These are phyloP conservation scores for Boletus sp. DNA, from an alignment of 768 basidiomycete species.

Conservation along the genomic window DNA sequence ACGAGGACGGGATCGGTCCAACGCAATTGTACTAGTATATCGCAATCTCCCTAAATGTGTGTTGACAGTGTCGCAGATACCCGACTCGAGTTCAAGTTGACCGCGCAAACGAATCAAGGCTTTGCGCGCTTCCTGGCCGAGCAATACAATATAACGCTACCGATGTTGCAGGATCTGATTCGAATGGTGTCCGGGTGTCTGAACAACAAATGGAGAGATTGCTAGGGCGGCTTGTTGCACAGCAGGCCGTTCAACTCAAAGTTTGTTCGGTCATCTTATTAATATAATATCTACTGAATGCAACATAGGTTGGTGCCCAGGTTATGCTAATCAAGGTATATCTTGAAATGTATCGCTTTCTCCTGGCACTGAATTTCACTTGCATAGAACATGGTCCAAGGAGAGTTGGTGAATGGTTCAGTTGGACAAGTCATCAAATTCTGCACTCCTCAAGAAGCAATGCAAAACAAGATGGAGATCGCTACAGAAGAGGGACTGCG, in stretches of 20 bases:
- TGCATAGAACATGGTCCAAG: slow-evolving; percentile 64
- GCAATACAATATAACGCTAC: slow-evolving; percentile 40
- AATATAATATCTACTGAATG: slow-evolving; percentile 1
- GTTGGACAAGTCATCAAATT: slow-evolving; percentile 57
- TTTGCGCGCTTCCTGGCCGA: slow-evolving; percentile 41
- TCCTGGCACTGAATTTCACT: neutral
- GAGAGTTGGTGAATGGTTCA: slow-evolving; percentile 68
- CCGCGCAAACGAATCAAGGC: slow-evolving; percentile 55
- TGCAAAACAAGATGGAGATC: slow-evolving; percentile 36
- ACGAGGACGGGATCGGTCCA: slow-evolving; percentile 74
- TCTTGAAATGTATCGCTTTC: neutral
- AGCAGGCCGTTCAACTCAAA: slow-evolving; percentile 46
- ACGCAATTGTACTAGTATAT: slow-evolving; percentile 64
- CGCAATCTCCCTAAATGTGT: neutral
- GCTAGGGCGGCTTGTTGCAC: slow-evolving; percentile 63
- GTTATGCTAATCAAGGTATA: slow-evolving; percentile 78
- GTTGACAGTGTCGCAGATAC: slow-evolving; percentile 44
- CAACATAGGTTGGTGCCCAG: slow-evolving; percentile 67
- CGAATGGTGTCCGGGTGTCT: slow-evolving; percentile 37
- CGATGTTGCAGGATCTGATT: slow-evolving; percentile 48
- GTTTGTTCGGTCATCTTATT: slow-evolving; percentile 26
- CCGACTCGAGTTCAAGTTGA: slow-evolving; percentile 74
- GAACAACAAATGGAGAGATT: slow-evolving; percentile 41
- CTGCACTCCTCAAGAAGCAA: slow-evolving; percentile 42
- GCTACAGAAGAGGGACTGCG: slow-evolving; percentile 35